A percentile compares a stretch with the other conserved stretches of the same genome.
These are phyloP conservation scores for Elaphomyces granulatus DNA, from an alignment of 495 filamentous ascomycete genomes.

Conservation along the genomic window DNA sequence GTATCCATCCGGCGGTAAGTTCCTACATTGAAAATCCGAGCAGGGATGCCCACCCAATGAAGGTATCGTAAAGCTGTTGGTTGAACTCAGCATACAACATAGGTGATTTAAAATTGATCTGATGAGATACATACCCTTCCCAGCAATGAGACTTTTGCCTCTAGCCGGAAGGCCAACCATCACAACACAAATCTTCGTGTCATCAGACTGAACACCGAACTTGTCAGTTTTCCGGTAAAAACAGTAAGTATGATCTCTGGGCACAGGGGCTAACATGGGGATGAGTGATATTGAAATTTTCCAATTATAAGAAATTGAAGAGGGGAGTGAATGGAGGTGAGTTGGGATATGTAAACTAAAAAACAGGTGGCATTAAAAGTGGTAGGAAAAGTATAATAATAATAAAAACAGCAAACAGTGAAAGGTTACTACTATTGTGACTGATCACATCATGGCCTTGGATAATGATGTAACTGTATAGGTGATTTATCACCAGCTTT, in stretches of 20 bases:
- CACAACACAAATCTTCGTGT: slow-evolving; percentile 92
- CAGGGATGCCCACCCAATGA: slow-evolving; percentile 85
- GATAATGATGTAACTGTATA: too few relatives aligned
- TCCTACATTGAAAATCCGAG: slow-evolving; percentile 92
- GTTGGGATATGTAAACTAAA: background rate
- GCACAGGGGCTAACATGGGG: slow-evolving; percentile 8
- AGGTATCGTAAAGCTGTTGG: slow-evolving; percentile 78
- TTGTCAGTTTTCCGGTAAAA: slow-evolving; percentile 6
- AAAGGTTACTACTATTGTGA: slow-evolving; percentile 1
- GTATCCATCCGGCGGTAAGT: slow-evolving; percentile 79
- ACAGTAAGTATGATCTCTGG: slow-evolving; percentile 2
- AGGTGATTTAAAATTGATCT: too few relatives aligned
- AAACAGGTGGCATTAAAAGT: background rate
- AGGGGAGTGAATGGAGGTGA: background rate
- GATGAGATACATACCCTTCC: slow-evolving; percentile 63
- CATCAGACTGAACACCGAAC: slow-evolving; percentile 58
- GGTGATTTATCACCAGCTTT: too few relatives aligned
- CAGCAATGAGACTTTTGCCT: slow-evolving; percentile 92
- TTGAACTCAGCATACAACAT: too few relatives aligned
- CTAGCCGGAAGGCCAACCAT: slow-evolving; percentile 95
- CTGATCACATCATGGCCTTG: too few relatives aligned
- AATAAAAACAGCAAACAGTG: slow-evolving; percentile 2
- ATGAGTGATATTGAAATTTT: slow-evolving; percentile 4
- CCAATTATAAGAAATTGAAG: slow-evolving; percentile 16
- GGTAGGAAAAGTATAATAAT: background rate